Base-by-base conservation (phyloP, 2,329 filamentous ascomycete genomes). In the Talaromyces amestolkiae region DNA sequence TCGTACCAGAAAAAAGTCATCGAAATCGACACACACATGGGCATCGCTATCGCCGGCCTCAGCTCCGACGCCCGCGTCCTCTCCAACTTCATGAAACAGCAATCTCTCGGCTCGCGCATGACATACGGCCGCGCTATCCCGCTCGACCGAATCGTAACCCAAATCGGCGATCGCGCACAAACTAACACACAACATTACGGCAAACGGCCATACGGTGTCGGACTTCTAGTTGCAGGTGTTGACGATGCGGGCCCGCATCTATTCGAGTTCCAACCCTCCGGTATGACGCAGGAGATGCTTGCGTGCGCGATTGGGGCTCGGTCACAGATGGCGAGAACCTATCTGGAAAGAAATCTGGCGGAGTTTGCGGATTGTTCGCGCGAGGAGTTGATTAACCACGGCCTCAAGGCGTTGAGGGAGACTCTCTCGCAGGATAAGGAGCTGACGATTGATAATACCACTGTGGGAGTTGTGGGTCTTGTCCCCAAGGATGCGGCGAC, bases 1-100 rank as follows among this genome's bases (percentile, higher is more conserved):
- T 98, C 95, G 61, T 99, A 99, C 87, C 95, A 99, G 84, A 97
- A 97, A 87, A 99, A 99, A 85, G 89, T 99, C 77, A 97, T 99
- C 81, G 87, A 90, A 73, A 90, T 99, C 82, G 95, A 99, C 81
- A 91, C 94, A 74, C 95, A 99, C 81, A 90, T 95, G 73, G 95
- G 93, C 72, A 89, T 99, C 75, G 93, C 94, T 74, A 96, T 99
- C 74, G 95, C 95, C 71, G 95, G 95, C 73, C 91, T 99, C 68
- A 95, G 95, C 71, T 97, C 94, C 66, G 95, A 99, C 81, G 95
- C 94, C 77, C 95, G 95, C 76, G 95, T 99, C 73, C 93, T 99
- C 73, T 97, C 93, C 85, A 99, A 99, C 87, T 99, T 97, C 85
- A 98, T 99, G 94, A 98, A 97, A 85, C 93, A 97, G 83, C 95